A percentile compares a stretch with the other conserved stretches of the same genome.
Evolutionary conservation across 139 green algal genomes (phyloP).

Genomic region (Tetraselmis striata): DNA sequence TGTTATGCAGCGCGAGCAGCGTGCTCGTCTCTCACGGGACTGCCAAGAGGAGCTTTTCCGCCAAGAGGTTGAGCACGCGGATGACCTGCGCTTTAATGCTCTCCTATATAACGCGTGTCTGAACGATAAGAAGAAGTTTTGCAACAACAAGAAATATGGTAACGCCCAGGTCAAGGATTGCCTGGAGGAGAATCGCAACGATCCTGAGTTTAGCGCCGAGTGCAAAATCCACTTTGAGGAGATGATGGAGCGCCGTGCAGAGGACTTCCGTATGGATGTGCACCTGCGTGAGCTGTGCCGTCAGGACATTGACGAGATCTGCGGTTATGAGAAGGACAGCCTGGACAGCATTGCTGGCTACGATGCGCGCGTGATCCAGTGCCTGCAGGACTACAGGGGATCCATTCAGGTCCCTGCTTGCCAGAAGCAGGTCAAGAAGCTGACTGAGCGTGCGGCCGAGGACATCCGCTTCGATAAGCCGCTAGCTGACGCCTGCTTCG

Average conservation of each 20-base stretch:
- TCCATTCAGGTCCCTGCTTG: conserved; percentile 47
- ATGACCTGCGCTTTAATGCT: conserved; percentile 65
- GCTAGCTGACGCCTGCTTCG: conserved; percentile 59
- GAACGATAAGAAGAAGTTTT: conserved; percentile 67
- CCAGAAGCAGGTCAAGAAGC: conserved; percentile 41
- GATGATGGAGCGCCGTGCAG: conserved; percentile 56
- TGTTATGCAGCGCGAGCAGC: conserved; percentile 39
- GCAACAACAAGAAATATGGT: conserved; percentile 18
- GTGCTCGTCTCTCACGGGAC: conserved; percentile 38
- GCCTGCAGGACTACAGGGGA: conserved; percentile 28
- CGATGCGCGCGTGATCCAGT: conserved; percentile 31
- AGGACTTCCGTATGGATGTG: conserved; percentile 65
- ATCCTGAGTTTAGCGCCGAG: conserved; percentile 42
- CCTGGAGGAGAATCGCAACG: conserved; percentile 59
- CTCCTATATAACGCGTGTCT: conserved; percentile 59
- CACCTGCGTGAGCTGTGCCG: conserved; percentile 40
- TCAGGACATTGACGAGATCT: conserved; percentile 42
- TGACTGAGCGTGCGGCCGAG: conserved; percentile 48
- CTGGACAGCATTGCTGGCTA: conserved; percentile 15
- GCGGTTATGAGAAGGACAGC: conserved; percentile 27
- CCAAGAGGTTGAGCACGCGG: conserved; percentile 71
- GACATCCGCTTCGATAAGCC: conserved; percentile 81
- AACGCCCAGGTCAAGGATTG: conserved; percentile 63
- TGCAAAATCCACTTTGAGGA: conserved; percentile 59
- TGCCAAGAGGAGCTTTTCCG: conserved; percentile 73